Conservation (phyloP, 2,329 filamentous ascomycete genomes). For the Verticillium nubilum region DNA sequence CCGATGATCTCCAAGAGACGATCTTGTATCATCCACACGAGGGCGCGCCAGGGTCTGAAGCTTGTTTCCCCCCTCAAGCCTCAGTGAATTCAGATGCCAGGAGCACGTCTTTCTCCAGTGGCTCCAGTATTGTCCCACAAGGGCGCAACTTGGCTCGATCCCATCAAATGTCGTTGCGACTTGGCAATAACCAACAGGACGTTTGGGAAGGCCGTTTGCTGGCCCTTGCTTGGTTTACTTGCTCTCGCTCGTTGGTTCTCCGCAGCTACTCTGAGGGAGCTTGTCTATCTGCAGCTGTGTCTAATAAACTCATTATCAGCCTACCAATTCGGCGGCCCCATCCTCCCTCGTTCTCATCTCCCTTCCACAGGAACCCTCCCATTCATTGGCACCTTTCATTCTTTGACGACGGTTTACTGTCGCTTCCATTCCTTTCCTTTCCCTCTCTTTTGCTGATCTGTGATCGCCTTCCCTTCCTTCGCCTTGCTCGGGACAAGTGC, state of each 20-base stretch:
- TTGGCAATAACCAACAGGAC: background rate
- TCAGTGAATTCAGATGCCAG: background rate
- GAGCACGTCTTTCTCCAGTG: background rate
- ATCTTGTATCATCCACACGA: background rate
- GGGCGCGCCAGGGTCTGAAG: background rate
- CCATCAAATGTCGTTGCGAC: background rate
- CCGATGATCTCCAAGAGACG: background rate
- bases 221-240: background rate
- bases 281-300: background rate
- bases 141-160: background rate
- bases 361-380: slow-evolving; percentile 6
- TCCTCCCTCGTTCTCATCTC: background rate
- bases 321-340: background rate
- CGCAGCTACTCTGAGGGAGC: background rate
- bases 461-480: slow-evolving; percentile 9
- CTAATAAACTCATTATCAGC: background rate
- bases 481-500: background rate
- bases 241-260: background rate
- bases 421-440: slow-evolving; percentile 10
- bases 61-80: background rate
- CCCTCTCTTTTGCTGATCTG: slow-evolving; percentile 6
- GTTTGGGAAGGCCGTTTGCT: background rate
- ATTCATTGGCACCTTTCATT: slow-evolving; percentile 10
- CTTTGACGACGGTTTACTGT: slow-evolving; percentile 9
- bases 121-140: background rate